Conservation (phyloP, 257 asterid species). For the Solanum piurae region DNA sequence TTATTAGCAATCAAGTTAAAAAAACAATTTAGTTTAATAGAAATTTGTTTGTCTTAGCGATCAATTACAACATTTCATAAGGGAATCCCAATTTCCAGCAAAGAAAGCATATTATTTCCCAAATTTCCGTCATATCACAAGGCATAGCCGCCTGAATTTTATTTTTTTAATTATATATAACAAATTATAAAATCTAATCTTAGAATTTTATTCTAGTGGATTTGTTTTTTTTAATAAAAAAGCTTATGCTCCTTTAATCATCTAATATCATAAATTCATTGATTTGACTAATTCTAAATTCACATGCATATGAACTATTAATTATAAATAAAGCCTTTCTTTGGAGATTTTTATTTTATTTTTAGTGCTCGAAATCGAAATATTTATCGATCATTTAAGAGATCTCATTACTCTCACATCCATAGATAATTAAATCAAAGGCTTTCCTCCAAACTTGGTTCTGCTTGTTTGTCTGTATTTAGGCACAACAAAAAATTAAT, state of each 20-base stretch:
- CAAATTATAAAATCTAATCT: neutral
- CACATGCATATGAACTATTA: neutral
- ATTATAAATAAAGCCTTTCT: neutral
- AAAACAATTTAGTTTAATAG: neutral
- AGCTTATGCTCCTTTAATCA: neutral
- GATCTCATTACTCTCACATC: neutral
- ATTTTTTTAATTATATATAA: neutral
- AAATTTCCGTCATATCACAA: neutral
- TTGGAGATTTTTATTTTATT: neutral
- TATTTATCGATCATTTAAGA: neutral
- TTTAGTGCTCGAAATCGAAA: neutral
- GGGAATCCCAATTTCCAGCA: neutral
- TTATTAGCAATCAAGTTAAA: neutral
- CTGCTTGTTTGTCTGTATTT: neutral
- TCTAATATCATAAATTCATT: neutral
- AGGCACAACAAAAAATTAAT: neutral
- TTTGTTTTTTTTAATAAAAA: neutral
- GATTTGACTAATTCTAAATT: neutral
- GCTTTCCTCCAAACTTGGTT: neutral
- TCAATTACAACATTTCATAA: neutral
- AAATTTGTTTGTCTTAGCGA: neutral
- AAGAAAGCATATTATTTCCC: neutral
- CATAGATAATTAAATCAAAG: neutral
- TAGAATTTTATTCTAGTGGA: neutral
- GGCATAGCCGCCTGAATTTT: neutral